Conservation (phyloP, 2,329 filamentous ascomycete species). For the Exophiala xenobiotica region DNA sequence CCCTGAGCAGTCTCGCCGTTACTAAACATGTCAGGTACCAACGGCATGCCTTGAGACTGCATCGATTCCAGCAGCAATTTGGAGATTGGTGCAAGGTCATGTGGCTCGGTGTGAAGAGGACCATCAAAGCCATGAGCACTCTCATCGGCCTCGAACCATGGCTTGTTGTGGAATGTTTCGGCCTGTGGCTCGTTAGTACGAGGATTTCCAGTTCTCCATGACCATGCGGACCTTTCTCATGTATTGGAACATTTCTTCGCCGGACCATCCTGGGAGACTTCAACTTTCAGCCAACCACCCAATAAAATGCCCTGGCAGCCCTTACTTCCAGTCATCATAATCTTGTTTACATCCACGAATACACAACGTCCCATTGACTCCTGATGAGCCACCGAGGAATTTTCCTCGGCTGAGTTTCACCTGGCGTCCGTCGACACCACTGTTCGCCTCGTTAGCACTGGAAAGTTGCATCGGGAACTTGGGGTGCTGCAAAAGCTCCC, state of each 20-base stretch:
- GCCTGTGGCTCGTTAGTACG: constrained; percentile 42
- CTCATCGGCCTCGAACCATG: constrained; percentile 55
- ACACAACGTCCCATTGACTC: constrained; percentile 47
- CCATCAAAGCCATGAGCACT: constrained; percentile 53
- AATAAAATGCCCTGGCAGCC: constrained; percentile 37
- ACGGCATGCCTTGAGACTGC: constrained; percentile 53
- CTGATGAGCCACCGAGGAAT: constrained; percentile 47
- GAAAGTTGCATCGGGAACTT: constrained; percentile 12
- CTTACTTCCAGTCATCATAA: constrained; percentile 56
- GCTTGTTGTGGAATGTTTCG: constrained; percentile 59
- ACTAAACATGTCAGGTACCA: constrained; percentile 61
- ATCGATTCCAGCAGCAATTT: constrained; percentile 56
- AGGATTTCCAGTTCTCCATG: not conserved
- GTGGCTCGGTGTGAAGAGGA: constrained; percentile 56
- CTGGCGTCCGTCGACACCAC: constrained; percentile 41
- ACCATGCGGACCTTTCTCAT: constrained; percentile 55
- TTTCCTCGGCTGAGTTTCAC: constrained; percentile 46
- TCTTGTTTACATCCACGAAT: constrained; percentile 46
- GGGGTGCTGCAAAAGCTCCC: too few species aligned
- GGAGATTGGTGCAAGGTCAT: constrained; percentile 60
- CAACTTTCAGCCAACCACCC: constrained; percentile 33
- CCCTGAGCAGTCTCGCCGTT: constrained; percentile 54
- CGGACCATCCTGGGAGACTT: constrained; percentile 51
- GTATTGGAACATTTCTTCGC: constrained; percentile 57
- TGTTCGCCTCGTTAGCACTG: too few species aligned